Evolutionary conservation across 768 basidiomycete genomes (phyloP), one percentile per base, ranked within the genome.

Genomic region (Clitopilus passeckerianus): DNA sequence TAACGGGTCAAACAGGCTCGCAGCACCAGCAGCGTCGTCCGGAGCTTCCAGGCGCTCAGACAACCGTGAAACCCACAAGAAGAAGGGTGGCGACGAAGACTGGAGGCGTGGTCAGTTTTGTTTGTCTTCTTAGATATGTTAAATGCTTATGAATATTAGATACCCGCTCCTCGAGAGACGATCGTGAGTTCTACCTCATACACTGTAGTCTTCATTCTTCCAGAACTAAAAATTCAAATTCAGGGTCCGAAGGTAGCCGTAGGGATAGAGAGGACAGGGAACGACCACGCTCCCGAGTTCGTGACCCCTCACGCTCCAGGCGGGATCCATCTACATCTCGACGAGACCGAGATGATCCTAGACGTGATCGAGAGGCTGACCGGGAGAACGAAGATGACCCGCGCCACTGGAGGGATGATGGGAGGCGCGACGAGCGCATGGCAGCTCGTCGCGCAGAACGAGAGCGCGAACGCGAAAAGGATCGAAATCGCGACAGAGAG

Each of bases 371-470:
- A 33, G 80, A 79, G 57, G 63, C 70, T 20, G 78, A 77, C 23
- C 63, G 63, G 34, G 70, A 70, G 41, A 81, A 80, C n/a, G 86
- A 86, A 15, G 89, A 91, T 46, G 89, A 91, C 64, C 74, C 86
- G 23, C 79, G 91, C 56, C 83, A 86, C 60, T 93, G 90, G 90
- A 79, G 89, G 65, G 90, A 93, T 67, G 90, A 92, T 64, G 90
- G 90, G 15, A 89, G 84, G 70, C 81, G 90, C 53, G 90, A 93
- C 44, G 90, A 93, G 66, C 79, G 90, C 34, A 67, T 91, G 58
- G 81, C 86, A 43, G 77, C 84, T 18, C 79, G 88, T 57, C 81
- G 88, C 59, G 77, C 82, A 5, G 67, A 66, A 56, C 70, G 75
- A 67, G 57, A 70, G 63, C 60, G 60, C 37, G 79, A 77, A n/a